A percentile compares a stretch with the other conserved stretches of the same genome.
Conservation (phyloP, 1,284 basidiomycete genomes). For the Cryptococcus sp. region DNA sequence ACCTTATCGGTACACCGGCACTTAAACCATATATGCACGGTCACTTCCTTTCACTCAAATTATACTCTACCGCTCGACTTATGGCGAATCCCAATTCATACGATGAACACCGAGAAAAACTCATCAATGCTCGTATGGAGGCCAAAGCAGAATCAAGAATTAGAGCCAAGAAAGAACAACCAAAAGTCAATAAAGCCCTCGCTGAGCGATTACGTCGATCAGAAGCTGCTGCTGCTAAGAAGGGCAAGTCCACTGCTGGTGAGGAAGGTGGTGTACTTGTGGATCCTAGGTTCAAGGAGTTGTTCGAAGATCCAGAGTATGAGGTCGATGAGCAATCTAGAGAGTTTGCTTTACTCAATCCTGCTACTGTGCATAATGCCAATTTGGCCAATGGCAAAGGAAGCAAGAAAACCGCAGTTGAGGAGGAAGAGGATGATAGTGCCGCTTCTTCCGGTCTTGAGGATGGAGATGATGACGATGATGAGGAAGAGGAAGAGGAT, state of each 20-base stretch:
- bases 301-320: constrained; percentile 94
- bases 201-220: constrained; percentile 79
- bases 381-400: constrained; percentile 49
- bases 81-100: constrained; percentile 96
- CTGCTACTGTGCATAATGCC: constrained; percentile 57
- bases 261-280: constrained; percentile 43
- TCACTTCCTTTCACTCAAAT: constrained; percentile 91
- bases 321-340: constrained; percentile 81
- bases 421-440: constrained; percentile 84
- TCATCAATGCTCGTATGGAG: constrained; percentile 84
- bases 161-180: constrained; percentile 66
- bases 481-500: constrained; percentile 50
- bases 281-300: constrained; percentile 83
- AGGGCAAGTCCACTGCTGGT: constrained; percentile 54
- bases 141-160: constrained; percentile 91
- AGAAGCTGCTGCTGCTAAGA: constrained; percentile 59
- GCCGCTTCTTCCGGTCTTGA: constrained; percentile 66
- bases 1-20: constrained; percentile 87
- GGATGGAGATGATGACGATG: constrained; percentile 36
- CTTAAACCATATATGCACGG: constrained; percentile 99
- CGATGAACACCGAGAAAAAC: constrained; percentile 83
- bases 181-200: constrained; percentile 82
- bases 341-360: constrained; percentile 89
- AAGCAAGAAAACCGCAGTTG: constrained; percentile 72
- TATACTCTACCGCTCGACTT: constrained; percentile 92